phyloP scores from a whole-genome alignment of 2,329 filamentous ascomycete genomes.

The Fusarium verticillioides region DNA sequence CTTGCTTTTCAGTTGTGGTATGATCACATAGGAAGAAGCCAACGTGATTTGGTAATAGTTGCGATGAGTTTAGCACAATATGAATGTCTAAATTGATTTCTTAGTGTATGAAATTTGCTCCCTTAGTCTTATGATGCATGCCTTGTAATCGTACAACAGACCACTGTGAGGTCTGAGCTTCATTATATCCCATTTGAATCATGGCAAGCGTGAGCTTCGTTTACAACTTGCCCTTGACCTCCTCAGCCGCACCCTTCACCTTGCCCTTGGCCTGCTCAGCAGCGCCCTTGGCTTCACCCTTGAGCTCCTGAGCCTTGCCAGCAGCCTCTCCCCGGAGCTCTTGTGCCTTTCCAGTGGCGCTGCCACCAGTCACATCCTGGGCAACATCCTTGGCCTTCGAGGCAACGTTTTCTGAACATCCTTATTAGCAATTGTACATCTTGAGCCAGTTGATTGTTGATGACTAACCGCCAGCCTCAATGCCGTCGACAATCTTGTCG shows the following conservation, averaged over 20 bases:
- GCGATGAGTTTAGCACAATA: not conserved
- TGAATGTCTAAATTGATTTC: not conserved
- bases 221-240: slow-evolving; percentile 39
- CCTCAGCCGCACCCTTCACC: slow-evolving; percentile 32
- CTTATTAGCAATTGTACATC: slow-evolving; percentile 16
- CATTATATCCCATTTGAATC: slow-evolving; percentile 15
- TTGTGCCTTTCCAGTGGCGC: slow-evolving; percentile 50
- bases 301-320: slow-evolving; percentile 51
- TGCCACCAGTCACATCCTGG: slow-evolving; percentile 47
- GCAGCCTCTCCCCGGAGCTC: slow-evolving; percentile 53
- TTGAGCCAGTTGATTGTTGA: not conserved
- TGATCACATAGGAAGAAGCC: not conserved
- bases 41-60: not conserved
- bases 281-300: slow-evolving; percentile 58
- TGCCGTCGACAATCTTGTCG: slow-evolving; percentile 70
- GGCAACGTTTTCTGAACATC: slow-evolving; percentile 50
- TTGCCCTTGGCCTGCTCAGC: slow-evolving; percentile 52
- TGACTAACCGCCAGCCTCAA: slow-evolving; percentile 65
- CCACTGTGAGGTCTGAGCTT: slow-evolving; percentile 4
- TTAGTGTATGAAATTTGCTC: slow-evolving; percentile 30
- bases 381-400: slow-evolving; percentile 61
- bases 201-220: not conserved
- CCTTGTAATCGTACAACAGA: slow-evolving; percentile 36
- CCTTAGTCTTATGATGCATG: slow-evolving; percentile 34
- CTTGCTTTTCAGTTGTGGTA: not conserved